Base-by-base conservation (phyloP, 1,284 basidiomycete species). In the Ceratobasidium sp. region DNA sequence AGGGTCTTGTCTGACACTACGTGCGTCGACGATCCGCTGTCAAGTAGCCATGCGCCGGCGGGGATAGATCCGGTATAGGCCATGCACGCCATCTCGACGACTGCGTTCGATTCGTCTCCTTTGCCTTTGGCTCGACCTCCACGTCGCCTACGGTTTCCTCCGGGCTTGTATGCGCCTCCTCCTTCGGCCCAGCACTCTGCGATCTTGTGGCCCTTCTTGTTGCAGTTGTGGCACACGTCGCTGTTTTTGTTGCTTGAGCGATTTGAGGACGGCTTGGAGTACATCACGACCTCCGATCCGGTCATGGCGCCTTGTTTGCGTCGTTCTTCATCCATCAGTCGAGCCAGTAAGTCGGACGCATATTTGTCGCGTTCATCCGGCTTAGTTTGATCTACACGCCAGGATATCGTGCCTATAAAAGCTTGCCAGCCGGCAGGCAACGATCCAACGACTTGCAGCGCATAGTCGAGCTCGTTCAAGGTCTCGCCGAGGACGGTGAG, bases 291-390 rank as follows among this genome's bases (percentile, higher is more conserved):
- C 23, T 60, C 39, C 18, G 58, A 30, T 32, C 39, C 18, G 58
- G 18, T 60, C 41, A 45, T 60, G 18, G 58, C 39, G 58, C 58
- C 58, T 30, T 26, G 41, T 5, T 36, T 16, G 41, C 23, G 58
- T 16, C 39, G 58, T 60, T 60, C 58, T 45, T 60, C 39, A 23
- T 60, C 58, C 58, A 60, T 60, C 23, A 60, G 21, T 3, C 58
- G 23, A 28, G 58, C 58, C 23, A 60, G 41, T 45, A 60, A 45
- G 41, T 60, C 58, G 9, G 39, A 43, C 21, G 58, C 58, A 45
- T 45, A 60, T 18, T 0, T 14, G 23, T 60, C 26, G 39, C 23
- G 23, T 60, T 60, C 58, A 3, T 26, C 21, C 5, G n/a, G 9
- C 26, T 60, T 60, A 14, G 58, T 14, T 26, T 39, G 23, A 23